Base-by-base conservation (phyloP, 768 basidiomycete species). In the Dioszegia crocea region DNA sequence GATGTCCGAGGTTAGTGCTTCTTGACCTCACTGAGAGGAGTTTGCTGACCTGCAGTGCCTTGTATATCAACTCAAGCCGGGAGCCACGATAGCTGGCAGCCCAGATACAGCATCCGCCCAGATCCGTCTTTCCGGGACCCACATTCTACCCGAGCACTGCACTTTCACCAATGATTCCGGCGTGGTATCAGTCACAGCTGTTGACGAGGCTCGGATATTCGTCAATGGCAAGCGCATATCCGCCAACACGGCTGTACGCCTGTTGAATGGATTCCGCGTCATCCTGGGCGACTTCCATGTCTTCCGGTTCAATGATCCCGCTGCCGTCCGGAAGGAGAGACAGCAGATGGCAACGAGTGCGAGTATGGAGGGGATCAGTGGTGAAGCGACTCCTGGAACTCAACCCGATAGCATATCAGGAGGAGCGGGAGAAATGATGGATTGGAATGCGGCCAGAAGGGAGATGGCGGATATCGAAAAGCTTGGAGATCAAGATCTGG, bases 231-330 rank as follows among this genome's bases (percentile, higher is more conserved):
- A 91, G 74, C 86, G 91, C 76, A 82, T 94, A 16, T 69, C 83
- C 4, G 82, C 89, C 1, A 85, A 84, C 53, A 85, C 88, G 77
- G 82, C 86, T 12, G 84, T 88, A 75, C 91, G 89, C 79, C 83
- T 99, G 45, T 85, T 87, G 36, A 92, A 93, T 54, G 96, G 96
- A 33, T 98, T 87, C 76, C 89, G 96, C 29, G 89, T 99, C 71
- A 99, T 99, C 75, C 83, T 99, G 50, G 94, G 94, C 24, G 93
- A 97, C 66, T 86, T 91, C 64, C 96, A 99, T 79, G 92, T 98
- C 56, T 99, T 99, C 78, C 85, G 96, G 17, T 98, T 96, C 78
- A 98, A 79, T 30, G 72, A 74, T 54, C 74, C 74, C 1, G 70
- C 62, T 5, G 58, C 74, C 2, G 74, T 76, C 0, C 45, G 56